Percentiles rank a stretch among this genome's conserved stretches.
Conservation (phyloP, 768 basidiomycete species). For the Asterophora lycoperdoides region DNA sequence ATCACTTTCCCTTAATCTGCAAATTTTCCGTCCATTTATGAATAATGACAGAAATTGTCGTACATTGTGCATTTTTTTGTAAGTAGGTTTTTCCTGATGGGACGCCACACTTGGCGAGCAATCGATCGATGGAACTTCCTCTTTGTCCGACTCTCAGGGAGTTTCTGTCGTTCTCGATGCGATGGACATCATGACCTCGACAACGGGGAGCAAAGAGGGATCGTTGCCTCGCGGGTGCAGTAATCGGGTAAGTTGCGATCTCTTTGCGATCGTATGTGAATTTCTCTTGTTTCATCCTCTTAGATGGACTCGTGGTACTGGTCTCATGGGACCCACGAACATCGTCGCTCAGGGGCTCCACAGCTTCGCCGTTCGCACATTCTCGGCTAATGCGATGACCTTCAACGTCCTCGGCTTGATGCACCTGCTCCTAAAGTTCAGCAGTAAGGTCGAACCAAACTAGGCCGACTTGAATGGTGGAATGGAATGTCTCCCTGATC, state of each 20-base stretch:
- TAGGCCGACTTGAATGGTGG: slow-evolving; percentile 99
- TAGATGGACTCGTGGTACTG: slow-evolving; percentile 97
- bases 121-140: too few relatives aligned
- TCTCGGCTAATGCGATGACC: slow-evolving; percentile 99
- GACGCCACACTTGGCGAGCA: too few relatives aligned
- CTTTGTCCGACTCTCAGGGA: too few relatives aligned
- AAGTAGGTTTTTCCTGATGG: too few relatives aligned
- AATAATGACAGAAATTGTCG: too few relatives aligned
- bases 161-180: too few relatives aligned
- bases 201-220: too few relatives aligned
- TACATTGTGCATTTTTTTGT: too few relatives aligned
- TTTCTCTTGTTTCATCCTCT: slow-evolving; percentile 8
- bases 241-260: slow-evolving; percentile 81
- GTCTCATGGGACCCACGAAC: slow-evolving; percentile 93
- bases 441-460: slow-evolving; percentile 98
- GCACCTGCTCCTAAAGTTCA: slow-evolving; percentile 98
- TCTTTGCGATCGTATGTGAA: not conserved
- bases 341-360: slow-evolving; percentile 93
- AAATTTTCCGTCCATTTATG: too few relatives aligned
- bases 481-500: slow-evolving; percentile 94
- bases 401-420: slow-evolving; percentile 99
- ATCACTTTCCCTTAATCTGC: too few relatives aligned
- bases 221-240: slow-evolving; percentile 95
- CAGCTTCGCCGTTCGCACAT: slow-evolving; percentile 89
- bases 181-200: too few relatives aligned